phyloP scores from a whole-genome alignment of 2,329 filamentous ascomycete species.

The Cytospora piceicola region DNA sequence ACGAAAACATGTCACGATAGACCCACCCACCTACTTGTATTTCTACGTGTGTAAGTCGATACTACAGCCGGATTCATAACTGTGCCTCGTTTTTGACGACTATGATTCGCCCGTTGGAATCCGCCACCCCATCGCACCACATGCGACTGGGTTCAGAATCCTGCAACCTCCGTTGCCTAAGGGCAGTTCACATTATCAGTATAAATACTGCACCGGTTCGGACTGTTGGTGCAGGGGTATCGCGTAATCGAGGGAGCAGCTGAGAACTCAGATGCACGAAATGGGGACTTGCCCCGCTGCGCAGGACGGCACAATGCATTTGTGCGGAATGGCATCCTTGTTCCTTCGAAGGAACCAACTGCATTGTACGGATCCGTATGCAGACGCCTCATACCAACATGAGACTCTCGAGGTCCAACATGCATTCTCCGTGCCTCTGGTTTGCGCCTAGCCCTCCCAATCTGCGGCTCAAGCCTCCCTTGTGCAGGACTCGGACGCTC shows the following conservation, averaged over 20 bases:
- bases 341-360: not conserved
- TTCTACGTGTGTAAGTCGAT: too few species aligned
- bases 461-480: not conserved
- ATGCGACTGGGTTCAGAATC: not conserved
- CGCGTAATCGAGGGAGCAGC: not conserved
- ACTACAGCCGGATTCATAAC: too few species aligned
- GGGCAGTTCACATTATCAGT: not conserved
- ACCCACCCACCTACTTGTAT: too few species aligned
- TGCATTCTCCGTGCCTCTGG: not conserved
- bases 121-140: not conserved
- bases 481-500: not conserved
- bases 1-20: too few species aligned
- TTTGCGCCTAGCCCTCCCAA: not conserved
- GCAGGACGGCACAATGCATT: not conserved
- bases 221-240: not conserved
- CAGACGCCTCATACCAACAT: not conserved
- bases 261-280: not conserved
- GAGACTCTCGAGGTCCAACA: not conserved
- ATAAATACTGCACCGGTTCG: not conserved
- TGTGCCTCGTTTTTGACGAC: not conserved
- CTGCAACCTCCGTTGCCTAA: not conserved
- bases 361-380: not conserved
- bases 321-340: not conserved
- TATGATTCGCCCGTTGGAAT: not conserved
- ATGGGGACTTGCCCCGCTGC: not conserved